A percentile compares a stretch with the other conserved stretches of the same genome.
Evolutionary conservation across 2,329 filamentous ascomycete genomes (phyloP).

Genomic region (Alternaria conjuncta): DNA sequence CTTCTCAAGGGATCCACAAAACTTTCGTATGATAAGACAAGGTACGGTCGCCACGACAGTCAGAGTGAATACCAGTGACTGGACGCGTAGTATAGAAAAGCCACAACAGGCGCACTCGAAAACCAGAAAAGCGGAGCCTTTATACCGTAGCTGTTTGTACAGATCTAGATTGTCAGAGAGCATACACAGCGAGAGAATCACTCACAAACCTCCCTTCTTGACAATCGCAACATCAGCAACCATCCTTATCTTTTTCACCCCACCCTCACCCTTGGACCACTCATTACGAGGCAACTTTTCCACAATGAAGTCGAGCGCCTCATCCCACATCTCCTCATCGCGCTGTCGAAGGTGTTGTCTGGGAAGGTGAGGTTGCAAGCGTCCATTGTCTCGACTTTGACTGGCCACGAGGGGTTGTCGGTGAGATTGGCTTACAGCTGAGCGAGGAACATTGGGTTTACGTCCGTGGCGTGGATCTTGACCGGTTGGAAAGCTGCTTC

Average conservation of each 20-base stretch:
- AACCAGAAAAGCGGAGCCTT: too few species aligned
- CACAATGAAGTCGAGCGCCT: not conserved
- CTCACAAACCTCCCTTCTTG: not conserved
- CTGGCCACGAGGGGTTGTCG: not conserved
- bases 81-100: too few species aligned
- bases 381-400: not conserved
- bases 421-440: not conserved
- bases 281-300: not conserved
- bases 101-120: too few species aligned
- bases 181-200: accelerated
- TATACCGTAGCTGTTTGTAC: not conserved
- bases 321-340: not conserved
- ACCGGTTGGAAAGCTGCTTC: not conserved
- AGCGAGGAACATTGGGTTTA: not conserved
- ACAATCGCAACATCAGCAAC: not conserved
- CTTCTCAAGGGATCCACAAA: too few species aligned
- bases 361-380: not conserved
- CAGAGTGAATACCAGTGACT: too few species aligned
- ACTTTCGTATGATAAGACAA: too few species aligned
- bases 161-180: not conserved
- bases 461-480: not conserved
- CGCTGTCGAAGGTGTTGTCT: not conserved
- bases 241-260: not conserved
- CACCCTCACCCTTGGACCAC: not conserved
- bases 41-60: too few species aligned